phyloP scores from a whole-genome alignment of 768 basidiomycete species.

The Asterophora parasitica region DNA sequence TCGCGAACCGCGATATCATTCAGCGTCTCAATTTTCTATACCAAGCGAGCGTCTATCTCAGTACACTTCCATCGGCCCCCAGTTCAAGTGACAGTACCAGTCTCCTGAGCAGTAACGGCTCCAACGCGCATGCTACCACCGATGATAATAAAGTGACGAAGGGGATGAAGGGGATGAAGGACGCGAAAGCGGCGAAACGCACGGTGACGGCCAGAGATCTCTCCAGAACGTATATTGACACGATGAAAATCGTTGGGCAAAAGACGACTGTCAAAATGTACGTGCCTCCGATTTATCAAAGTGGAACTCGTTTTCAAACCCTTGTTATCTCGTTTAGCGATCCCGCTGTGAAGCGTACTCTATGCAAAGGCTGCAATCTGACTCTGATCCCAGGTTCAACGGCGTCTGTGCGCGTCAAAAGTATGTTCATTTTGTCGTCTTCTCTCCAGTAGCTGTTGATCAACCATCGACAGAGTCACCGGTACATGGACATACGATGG shows the following conservation, averaged over 20 bases:
- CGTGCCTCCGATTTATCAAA: not conserved
- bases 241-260: slow-evolving; percentile 68
- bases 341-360: slow-evolving; percentile 74
- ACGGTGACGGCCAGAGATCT: slow-evolving; percentile 41
- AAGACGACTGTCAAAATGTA: slow-evolving; percentile 79
- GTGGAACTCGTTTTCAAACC: too few species aligned
- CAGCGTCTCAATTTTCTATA: slow-evolving; percentile 85
- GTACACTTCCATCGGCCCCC: slow-evolving; percentile 13
- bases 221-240: slow-evolving; percentile 56
- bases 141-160: not conserved
- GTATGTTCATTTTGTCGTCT: slow-evolving; percentile 32
- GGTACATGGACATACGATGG: slow-evolving; percentile 49
- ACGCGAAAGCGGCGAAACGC: slow-evolving; percentile 15
- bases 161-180: slow-evolving; percentile 17
- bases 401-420: slow-evolving; percentile 57
- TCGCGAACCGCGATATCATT: slow-evolving; percentile 68
- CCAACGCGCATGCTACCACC: not conserved
- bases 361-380: slow-evolving; percentile 66
- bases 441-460: not conserved
- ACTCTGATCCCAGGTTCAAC: slow-evolving; percentile 68
- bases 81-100: not conserved
- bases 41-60: slow-evolving; percentile 68
- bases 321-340: slow-evolving; percentile 62
- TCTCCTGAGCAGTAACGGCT: too few species aligned
- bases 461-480: slow-evolving; percentile 24